Evolutionary conservation across 2,329 filamentous ascomycete species (phyloP), one percentile per base, ranked within the genome.

Genomic region (Ophiostoma pallidulum): DNA sequence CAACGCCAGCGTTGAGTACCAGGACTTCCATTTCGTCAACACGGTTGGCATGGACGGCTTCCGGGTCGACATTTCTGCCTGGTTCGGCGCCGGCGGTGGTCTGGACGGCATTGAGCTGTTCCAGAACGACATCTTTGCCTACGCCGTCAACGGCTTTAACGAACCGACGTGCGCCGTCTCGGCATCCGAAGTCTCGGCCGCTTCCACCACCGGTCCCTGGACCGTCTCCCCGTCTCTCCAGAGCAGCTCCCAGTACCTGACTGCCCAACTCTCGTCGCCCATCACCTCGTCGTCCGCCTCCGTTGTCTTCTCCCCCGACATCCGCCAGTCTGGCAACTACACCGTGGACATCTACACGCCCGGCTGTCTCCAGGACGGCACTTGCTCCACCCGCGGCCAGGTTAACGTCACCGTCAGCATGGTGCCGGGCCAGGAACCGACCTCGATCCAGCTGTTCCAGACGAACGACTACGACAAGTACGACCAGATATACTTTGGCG

Each of bases 391-490:
- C 13, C 82, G 92, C 59, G 92, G 91, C 14, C 77, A 80, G 58
- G 83, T 96, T 49, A 89, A 89, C 56, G 73, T 98, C 45, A 75
- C 79, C 3, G 66, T 70, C 56, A 58, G 66, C 48, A 60, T 64
- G 57, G 56, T 67, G 57, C 53, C 54, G 43, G 61, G 64, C 31
- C 70, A 76, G 5, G 72, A 81, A 49, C 73, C 77, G 24, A 78
- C 73, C 1, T 74, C 77, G 0, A 45, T 53, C 9, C 50, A 52
- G 36, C 68, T 96, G 8, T 94, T 77, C 61, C 92, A 98, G 65
- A 95, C 90, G 16, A 98, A 98, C 66, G 77, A 94, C 62, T 94
- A 83, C 63, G 91, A 97, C 70, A 98, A 98, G 65, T 97, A 94
- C 60, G 92, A 98, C 61, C 82, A 86, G 56, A 81, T 98, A 50